Base-by-base conservation (phyloP, 768 basidiomycete species). In the Pulveroboletus sp. region DNA sequence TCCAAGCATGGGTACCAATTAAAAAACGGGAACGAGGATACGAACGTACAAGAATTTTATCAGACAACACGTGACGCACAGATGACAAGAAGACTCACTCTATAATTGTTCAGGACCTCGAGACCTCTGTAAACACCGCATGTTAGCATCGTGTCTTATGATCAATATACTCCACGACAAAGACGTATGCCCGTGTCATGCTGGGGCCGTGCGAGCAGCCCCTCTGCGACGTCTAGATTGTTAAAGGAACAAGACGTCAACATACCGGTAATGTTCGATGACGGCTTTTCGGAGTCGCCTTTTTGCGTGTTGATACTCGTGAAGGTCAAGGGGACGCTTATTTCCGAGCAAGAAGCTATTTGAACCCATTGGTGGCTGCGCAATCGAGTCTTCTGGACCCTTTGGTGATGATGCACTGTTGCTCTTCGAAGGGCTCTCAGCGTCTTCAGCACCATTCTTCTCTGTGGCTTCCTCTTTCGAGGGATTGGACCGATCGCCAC, bases 61-160 rank as follows among this genome's bases (percentile, higher is more conserved):
- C 16, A 20, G n/a, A n/a, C 14, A 39, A 33, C 32, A 47, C 14
- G n/a, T 6, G 40, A n/a, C 13, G 6, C 7, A 4, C 6, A 10
- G 1, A 20, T 7, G 7, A 24, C n/a, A 40, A 33, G 14, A 46
- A 27, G 17, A 5, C 43, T 27, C 43, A 90, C 91, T 23, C 91
- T 78, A 65, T 95, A 98, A 64, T 95, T 91, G 59, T 92, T 89
- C 52, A 98, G 72, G 41, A 87, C 72, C 63, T 97, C 93, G 34
- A 95, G 70, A 10, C 78, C 85, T 9, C 90, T 87, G 61, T 21
- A 20, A 36, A 49, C 21, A 47, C 32, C 27, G 19, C 31, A 23
- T 37, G 47, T 60, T 7, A 57, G 52, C 25, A 32, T 33, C 36
- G 32, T 51, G 40, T 45, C 8, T 35, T 14, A 12, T 13, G 14